Evolutionary conservation across 805 yeast species (phyloP), one percentile per base, ranked within the genome.

Genomic region (Lipomyces sp.): DNA sequence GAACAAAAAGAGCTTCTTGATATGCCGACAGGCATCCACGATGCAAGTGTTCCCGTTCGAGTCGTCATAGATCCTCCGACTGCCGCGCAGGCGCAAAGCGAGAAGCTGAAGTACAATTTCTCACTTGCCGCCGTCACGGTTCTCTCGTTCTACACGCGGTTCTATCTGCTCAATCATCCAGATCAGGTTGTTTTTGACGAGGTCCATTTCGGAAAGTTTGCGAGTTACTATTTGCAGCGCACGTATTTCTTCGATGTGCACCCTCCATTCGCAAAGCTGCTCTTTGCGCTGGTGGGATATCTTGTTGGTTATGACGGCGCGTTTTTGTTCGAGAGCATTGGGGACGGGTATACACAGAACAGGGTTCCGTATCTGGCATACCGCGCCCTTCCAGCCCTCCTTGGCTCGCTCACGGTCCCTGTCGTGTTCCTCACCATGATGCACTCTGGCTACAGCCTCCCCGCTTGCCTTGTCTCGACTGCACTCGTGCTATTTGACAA

Each of bases 181-280:
- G 74, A 78, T 49, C 74, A 77, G 49, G 97, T 93, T 28, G 93
- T 93, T 41, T 72, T 66, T 69, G 75, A 65, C 60, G 74, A 72
- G 60, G 75, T 73, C 34, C 76, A 72, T 54, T 91, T 72, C 53
- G 76, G 76, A 41, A 72, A 72, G 61, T 72, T 72, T 54, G 76
- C 76, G 21, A 62, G 67, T 21, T 70, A 66, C 32, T 91, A 91
- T 68, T 71, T 91, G 53, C 86, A 91, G 68, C 77, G 96, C 56
- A 84, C 96, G 0, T 93, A 86, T 68, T 93, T 88, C 68, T 93
- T 93, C 64, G 99, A 93, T 70, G 81, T 93, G 45, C 99, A 93
- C 70, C 99, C 99, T 8, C 99, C 99, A 21, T 87, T 93, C 69
- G 98, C 96, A 47, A 93, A 93, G 68, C 75, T 93, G 67, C 74